These are phyloP conservation scores for Oleoguttula mirabilis DNA, from an alignment of 495 filamentous ascomycete species.

Conservation along the genomic window DNA sequence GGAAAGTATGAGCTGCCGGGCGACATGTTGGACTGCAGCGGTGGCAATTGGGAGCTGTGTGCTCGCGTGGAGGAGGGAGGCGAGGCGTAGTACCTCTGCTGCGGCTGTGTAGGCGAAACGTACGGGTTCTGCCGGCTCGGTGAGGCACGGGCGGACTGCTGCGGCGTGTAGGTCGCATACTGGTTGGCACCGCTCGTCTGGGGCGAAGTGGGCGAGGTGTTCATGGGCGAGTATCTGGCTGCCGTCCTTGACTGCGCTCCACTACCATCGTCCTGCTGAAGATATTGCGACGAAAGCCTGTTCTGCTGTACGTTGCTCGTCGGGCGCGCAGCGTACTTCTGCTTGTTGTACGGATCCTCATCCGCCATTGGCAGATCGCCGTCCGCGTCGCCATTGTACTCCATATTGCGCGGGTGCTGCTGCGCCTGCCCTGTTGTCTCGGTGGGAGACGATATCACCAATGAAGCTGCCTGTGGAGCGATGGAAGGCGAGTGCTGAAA, in stretches of 20 bases:
- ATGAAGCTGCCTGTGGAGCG: constrained; percentile 25
- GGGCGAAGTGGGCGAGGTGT: constrained; percentile 50
- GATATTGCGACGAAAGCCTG: constrained; percentile 49
- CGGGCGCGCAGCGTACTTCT: constrained; percentile 60
- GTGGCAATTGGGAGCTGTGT: constrained; percentile 45
- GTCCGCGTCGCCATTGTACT: constrained; percentile 55
- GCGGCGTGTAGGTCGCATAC: constrained; percentile 31
- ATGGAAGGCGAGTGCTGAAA: constrained; percentile 24
- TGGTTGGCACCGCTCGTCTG: constrained; percentile 35
- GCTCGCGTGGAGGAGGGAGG: constrained; percentile 26
- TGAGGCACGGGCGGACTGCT: constrained; percentile 40
- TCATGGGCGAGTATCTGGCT: constrained; percentile 92
- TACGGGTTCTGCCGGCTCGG: constrained; percentile 46
- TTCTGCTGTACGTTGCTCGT: constrained; percentile 48
- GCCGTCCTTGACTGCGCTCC: constrained; percentile 69
- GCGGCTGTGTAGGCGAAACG: constrained; percentile 44
- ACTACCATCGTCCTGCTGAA: constrained; percentile 33
- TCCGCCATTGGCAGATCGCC: constrained; percentile 88
- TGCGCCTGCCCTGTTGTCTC: constrained; percentile 10
- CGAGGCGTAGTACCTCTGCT: constrained; percentile 49
- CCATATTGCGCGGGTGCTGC: constrained; percentile 14
- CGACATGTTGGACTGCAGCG: constrained; percentile 54
- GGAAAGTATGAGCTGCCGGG: constrained; percentile 53
- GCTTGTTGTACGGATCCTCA: constrained; percentile 68
- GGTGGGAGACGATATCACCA: constrained; percentile 25